These are phyloP conservation scores for Cercophora samala DNA, from an alignment of 495 filamentous ascomycete species.

Conservation along the genomic window DNA sequence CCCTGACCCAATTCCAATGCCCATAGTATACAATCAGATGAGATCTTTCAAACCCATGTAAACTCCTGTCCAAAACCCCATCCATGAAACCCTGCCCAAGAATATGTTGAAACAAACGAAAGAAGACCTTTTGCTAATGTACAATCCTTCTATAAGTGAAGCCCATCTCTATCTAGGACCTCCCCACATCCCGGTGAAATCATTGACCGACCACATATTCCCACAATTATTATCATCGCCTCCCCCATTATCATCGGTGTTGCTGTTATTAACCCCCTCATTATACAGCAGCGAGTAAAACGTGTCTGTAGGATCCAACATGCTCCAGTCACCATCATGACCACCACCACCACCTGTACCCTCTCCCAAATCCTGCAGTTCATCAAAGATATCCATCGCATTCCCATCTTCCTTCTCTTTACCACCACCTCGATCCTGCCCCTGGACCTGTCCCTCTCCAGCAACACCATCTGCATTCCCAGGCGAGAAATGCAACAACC, in stretches of 20 bases:
- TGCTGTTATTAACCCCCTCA: background rate
- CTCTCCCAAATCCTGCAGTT: background rate
- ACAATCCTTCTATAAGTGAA: background rate
- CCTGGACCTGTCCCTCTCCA: background rate
- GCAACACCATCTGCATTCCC: background rate
- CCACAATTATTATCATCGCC: background rate
- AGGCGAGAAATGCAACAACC: background rate
- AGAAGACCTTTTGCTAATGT: background rate
- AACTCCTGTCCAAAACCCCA: background rate
- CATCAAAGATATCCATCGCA: background rate
- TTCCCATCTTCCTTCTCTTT: background rate
- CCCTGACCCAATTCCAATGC: background rate
- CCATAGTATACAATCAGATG: background rate
- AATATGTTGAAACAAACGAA: background rate
- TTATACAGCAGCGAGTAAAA: background rate
- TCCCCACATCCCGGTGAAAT: background rate
- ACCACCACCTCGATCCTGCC: background rate
- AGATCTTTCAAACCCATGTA: background rate
- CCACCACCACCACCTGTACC: background rate
- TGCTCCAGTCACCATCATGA: background rate
- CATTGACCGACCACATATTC: background rate
- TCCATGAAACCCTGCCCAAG: background rate
- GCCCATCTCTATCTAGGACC: background rate
- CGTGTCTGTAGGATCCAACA: background rate
- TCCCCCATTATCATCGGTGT: background rate